Base-by-base conservation (phyloP, 2,329 filamentous ascomycete species). In the Colletotrichum gigasporum region DNA sequence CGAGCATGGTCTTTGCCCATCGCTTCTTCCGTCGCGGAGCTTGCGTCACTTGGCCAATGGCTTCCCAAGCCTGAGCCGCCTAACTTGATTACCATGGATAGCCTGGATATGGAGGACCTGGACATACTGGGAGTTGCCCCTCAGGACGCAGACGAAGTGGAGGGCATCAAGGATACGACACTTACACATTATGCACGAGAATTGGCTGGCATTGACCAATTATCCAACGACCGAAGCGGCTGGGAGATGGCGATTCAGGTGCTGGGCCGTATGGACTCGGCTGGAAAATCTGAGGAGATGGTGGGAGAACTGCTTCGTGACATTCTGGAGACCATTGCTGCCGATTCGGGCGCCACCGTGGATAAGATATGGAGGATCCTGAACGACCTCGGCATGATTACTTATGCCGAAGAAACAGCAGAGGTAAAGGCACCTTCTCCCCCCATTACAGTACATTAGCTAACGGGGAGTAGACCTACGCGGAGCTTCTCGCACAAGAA, bases 161-260 rank as follows among this genome's bases (percentile, higher is more conserved):
- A 88, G 65, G 83, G 93, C 7, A 88, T 90, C 67, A 94, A 95
- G 73, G 94, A 97, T 74, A 89, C 91, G 32, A 88, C 95, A 3
- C 82, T 97, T 6, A 85, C 90, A 6, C 81, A 87, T 48, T 98
- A 97, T 75, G 91, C 95, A 0, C 84, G 89, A 52, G 84, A 86
- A 22, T 75, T 95, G 18, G 83, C 90, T 30, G 83, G 83, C 65
- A 83, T 84, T 66, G 82, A 85, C 56, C 79, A 83, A 20, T 73
- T 88, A 47, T 79, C 78, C 1, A 70, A 78, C 3, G 72, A 77
- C 12, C 82, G 85, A 35, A 90, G 94, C 70, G 94, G 95, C 8
- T 98, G 95, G 95, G 93, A 97, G 78, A 80, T 97, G 72, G 91
- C 94, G 0, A 89, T 97, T 42, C 88, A 93, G 64, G 86, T 97